Base-by-base conservation (phyloP, 2,329 filamentous ascomycete species). In the Pseudonectria buxi region DNA sequence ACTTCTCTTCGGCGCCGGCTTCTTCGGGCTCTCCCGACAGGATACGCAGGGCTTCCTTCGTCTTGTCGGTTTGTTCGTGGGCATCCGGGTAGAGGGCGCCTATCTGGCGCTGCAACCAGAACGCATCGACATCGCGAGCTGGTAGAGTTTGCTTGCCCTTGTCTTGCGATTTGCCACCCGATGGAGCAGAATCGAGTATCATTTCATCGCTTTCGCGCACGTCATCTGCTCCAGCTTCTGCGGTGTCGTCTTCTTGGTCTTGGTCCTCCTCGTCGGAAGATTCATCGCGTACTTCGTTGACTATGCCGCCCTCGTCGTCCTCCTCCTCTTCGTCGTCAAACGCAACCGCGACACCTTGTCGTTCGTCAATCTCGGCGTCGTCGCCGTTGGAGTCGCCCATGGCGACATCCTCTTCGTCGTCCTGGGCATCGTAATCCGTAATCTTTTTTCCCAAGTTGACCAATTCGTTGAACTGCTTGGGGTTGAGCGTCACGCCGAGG, bases 391-490 rank as follows among this genome's bases (percentile, higher is more conserved):
- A 74, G 18, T 78, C 73, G 39, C 76, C 82, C 51, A 82, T 80
- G 22, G 77, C 83, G 69, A 87, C 85, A 39, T 88, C 81, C 47
- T 95, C 90, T 44, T 96, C 89, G 24, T 95, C 92, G 46, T 96
- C 90, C 58, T 96, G 88, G 26, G 86, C 86, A 62, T 96, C 86
- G 62, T 96, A 98, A 60, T 98, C 92, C 32, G 92, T 98, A 45
- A 98, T 95, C 66, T 98, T 98, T 69, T 98, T 98, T 46, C 89
- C 87, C 28, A 98, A 68, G 56, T 95, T 98, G 36, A 96, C 81
- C 47, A 98, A 67, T 65, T 96, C 90, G 57, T 96, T 96, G 68
- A 96, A 98, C 59, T 95, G 83, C 57, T 95, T 94, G 2, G 86
- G 77, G 32, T 74, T 81, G 68, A 95, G 76, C 1, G 80, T 79